These are phyloP conservation scores for Epichloe bromicola DNA, from an alignment of 2,329 filamentous ascomycete genomes.

Conservation along the genomic window DNA sequence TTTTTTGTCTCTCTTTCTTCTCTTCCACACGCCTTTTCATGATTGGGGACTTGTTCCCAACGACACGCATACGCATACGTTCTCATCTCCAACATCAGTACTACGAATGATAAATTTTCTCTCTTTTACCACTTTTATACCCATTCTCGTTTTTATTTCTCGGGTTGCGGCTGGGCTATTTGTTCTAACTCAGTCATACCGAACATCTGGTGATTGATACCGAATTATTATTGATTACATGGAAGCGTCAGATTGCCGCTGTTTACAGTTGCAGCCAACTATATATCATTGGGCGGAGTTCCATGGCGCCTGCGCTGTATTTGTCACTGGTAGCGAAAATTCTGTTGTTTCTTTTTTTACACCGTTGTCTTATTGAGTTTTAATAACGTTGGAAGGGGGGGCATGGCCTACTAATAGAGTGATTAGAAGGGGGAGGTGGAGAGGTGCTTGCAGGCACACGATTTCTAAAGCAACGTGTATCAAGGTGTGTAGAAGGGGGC, in stretches of 20 bases:
- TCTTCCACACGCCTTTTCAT: background rate
- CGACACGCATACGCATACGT: background rate
- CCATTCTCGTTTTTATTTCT: background rate
- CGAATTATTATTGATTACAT: background rate
- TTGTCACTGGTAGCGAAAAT: background rate
- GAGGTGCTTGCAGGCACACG: too few relatives aligned
- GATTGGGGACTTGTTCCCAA: background rate
- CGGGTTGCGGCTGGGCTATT: background rate
- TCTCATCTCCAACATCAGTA: background rate
- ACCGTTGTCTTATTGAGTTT: background rate
- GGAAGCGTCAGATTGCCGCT: background rate
- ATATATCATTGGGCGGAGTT: slow-evolving; percentile 10
- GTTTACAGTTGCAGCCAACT: background rate
- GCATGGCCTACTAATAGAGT: background rate
- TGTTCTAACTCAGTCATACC: background rate
- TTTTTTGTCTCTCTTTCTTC: too few relatives aligned
- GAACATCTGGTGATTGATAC: background rate
- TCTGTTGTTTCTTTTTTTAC: background rate
- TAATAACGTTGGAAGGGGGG: background rate
- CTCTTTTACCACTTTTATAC: background rate
- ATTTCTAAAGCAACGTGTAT: too few relatives aligned
- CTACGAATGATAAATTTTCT: background rate
- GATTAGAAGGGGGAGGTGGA: background rate
- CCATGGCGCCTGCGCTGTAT: slow-evolving; percentile 6
- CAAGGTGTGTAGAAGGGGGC: too few relatives aligned